Conservation (phyloP, 2,329 filamentous ascomycete genomes). For the Cercospora sp. region DNA sequence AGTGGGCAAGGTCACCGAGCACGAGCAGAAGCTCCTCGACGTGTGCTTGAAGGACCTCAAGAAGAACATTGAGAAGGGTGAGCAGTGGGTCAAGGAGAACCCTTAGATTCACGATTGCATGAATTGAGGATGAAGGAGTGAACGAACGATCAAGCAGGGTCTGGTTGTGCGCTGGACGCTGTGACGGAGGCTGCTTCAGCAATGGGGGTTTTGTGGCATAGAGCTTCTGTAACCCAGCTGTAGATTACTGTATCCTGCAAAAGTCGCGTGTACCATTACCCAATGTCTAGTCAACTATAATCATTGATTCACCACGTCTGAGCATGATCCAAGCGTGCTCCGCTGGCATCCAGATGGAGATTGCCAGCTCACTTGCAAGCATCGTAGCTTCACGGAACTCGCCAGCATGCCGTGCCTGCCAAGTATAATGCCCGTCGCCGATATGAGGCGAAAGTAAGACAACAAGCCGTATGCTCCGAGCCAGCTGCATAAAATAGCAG, state of each 20-base stretch:
- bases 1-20: constrained; percentile 77
- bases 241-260: constrained; percentile 24
- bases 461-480: neutral
- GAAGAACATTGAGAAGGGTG: constrained; percentile 93
- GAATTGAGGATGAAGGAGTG: neutral
- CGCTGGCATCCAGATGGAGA: too few species aligned
- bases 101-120: constrained; percentile 36
- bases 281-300: too few species aligned
- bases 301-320: too few species aligned
- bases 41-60: constrained; percentile 80
- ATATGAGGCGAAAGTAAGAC: neutral
- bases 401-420: constrained; percentile 6
- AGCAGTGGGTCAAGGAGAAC: constrained; percentile 64
- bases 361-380: neutral
- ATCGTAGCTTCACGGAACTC: constrained; percentile 9
- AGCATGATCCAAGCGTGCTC: too few species aligned
- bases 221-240: constrained; percentile 27
- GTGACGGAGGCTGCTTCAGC: constrained; percentile 7
- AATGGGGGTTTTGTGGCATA: constrained; percentile 24
- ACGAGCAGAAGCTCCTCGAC: constrained; percentile 88
- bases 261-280: constrained; percentile 8
- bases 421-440: neutral
- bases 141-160: constrained; percentile 8
- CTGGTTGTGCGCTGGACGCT: constrained; percentile 16
- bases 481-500: neutral